Percentiles rank a stretch among this genome's conserved stretches.
These are phyloP conservation scores for Schrenkiella parvula DNA, from an alignment of 345 rosid species.

Conservation along the genomic window DNA sequence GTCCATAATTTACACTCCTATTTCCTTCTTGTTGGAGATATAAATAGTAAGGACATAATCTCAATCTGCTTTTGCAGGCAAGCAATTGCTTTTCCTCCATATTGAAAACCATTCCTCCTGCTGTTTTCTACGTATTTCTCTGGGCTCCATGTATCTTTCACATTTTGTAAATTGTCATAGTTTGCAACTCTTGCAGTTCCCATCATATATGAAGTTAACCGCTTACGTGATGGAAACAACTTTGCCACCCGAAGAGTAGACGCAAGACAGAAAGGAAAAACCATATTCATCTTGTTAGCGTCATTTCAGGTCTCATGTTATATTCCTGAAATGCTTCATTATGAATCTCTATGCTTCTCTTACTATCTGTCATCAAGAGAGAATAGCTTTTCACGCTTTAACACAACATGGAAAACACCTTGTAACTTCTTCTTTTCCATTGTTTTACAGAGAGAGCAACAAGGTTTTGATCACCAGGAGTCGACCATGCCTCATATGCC, in stretches of 20 bases:
- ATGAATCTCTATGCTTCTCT: background rate
- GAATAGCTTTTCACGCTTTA: background rate
- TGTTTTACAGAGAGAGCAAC: constrained; percentile 56
- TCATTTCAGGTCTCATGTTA: constrained; percentile 70
- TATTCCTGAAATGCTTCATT: background rate
- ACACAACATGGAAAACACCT: background rate
- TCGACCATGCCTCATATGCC: constrained; percentile 63
- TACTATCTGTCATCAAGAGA: background rate
- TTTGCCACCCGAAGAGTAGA: constrained; percentile 84
- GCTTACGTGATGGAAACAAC: constrained; percentile 77
- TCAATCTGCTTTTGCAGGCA: background rate
- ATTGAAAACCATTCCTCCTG: background rate
- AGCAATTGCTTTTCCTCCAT: background rate
- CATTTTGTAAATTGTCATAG: background rate
- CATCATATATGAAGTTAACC: constrained; percentile 61
- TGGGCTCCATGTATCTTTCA: background rate
- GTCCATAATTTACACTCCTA: constrained; percentile 84
- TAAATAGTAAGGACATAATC: constrained; percentile 51
- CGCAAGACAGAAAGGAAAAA: constrained; percentile 79
- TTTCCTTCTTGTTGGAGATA: constrained; percentile 86
- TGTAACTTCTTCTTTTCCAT: background rate
- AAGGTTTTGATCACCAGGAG: constrained; percentile 68
- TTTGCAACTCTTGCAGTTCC: constrained; percentile 55
- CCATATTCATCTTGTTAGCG: constrained; percentile 66
- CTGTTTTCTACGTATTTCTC: background rate